These are phyloP conservation scores for Alisma plantagoaquatica DNA, from an alignment of 106 monocot genomes.

Conservation along the genomic window DNA sequence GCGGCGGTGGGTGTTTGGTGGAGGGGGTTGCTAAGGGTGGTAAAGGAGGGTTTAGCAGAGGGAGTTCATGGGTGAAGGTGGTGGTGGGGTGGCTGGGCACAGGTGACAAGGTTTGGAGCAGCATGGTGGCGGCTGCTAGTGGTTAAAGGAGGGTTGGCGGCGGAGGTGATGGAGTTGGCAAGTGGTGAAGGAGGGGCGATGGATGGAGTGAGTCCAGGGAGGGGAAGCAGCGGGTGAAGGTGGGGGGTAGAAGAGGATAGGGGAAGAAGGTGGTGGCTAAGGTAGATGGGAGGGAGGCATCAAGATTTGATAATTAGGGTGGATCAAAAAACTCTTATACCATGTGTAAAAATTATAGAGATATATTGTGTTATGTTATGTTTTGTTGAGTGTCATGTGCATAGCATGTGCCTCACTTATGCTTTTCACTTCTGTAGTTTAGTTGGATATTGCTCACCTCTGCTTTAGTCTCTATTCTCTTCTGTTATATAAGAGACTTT, in stretches of 20 bases:
- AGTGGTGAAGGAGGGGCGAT: background rate
- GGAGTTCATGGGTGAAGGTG: background rate
- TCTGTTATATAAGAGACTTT: no score
- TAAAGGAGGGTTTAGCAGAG: background rate
- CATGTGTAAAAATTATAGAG: no score
- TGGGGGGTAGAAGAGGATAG: background rate
- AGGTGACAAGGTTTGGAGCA: background rate
- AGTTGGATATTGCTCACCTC: no score
- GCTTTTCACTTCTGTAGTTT: no score
- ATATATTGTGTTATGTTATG: no score
- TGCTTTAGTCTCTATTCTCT: no score
- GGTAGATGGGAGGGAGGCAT: no score
- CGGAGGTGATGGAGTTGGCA: background rate
- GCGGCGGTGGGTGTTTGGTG: no score
- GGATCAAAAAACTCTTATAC: no score
- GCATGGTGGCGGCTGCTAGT: background rate
- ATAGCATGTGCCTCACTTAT: no score
- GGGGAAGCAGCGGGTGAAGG: background rate
- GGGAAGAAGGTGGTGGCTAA: background rate
- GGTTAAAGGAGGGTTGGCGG: background rate
- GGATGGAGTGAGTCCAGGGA: background rate
- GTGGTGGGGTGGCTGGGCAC: background rate
- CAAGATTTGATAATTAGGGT: background rate
- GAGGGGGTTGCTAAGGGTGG: no score
- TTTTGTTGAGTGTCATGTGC: no score